Evolutionary conservation across 1,284 basidiomycete genomes (phyloP).

Genomic region (Agroathelia rolfsii): DNA sequence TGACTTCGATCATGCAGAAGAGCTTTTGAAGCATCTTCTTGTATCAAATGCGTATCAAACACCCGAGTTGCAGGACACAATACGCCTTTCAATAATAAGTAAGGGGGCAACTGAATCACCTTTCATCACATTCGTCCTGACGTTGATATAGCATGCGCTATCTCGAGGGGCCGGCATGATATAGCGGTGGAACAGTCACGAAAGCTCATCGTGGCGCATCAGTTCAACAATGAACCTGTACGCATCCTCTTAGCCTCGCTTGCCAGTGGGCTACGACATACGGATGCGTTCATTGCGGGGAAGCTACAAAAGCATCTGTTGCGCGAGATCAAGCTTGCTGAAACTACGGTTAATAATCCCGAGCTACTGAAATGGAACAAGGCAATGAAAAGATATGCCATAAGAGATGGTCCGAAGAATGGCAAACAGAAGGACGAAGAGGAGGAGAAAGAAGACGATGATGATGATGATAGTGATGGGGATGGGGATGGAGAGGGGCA

Average conservation of each 20-base stretch:
- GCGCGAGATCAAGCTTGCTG: constrained; percentile 62
- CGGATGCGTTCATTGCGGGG: constrained; percentile 65
- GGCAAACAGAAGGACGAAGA: constrained; percentile 11
- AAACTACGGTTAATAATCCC: constrained; percentile 50
- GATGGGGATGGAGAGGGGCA: too few species aligned
- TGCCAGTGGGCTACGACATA: constrained; percentile 54
- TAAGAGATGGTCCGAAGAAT: too few species aligned
- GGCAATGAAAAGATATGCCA: constrained; percentile 41
- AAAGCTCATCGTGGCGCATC: constrained; percentile 60
- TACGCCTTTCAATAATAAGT: constrained; percentile 69
- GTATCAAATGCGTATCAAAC: constrained; percentile 71
- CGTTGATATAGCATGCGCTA: constrained; percentile 52
- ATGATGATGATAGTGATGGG: constrained; percentile 22
- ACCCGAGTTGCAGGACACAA: constrained; percentile 53
- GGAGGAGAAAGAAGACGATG: constrained; percentile 20
- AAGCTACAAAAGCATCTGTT: constrained; percentile 76
- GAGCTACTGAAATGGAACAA: constrained; percentile 52
- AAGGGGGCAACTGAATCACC: constrained; percentile 18
- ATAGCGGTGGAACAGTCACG: constrained; percentile 63
- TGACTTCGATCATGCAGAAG: constrained; percentile 62
- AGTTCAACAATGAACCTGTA: constrained; percentile 76
- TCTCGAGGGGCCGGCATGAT: constrained; percentile 43
- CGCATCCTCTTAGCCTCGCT: constrained; percentile 66
- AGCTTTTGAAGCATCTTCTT: constrained; percentile 72
- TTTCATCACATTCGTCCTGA: constrained; percentile 2